Base-by-base conservation (phyloP, 768 basidiomycete genomes). In the Fistulinella prunicolor region DNA sequence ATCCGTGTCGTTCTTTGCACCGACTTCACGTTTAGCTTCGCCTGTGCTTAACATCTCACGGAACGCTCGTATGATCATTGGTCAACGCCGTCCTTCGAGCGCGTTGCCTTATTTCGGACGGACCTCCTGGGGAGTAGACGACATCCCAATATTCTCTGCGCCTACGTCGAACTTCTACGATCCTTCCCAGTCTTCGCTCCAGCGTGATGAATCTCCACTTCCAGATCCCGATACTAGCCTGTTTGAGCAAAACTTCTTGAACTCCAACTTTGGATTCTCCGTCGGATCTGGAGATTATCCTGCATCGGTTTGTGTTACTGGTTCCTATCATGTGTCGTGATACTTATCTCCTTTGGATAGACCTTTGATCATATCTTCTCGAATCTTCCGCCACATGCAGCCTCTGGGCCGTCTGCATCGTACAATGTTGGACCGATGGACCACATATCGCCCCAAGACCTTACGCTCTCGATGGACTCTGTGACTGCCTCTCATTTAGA, bases 71-170 rank as follows among this genome's bases (percentile, higher is more conserved):
- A 59, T 64, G 50, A 51, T 70, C 49, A 61, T 76, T 16, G 76
- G 75, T 3, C 70, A 73, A 32, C 73, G 79, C 20, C 73, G 80
- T 4, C 71, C 79, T 0, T 81, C 78, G 0, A 78, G 76, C 42
- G 76, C 73, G 2, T 66, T 70, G 38, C 77, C 77, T 5, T 56
- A 67, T 13, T 55, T 63, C 6, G 61, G 63, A 3, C 54, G 56
- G 4, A 57, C 56, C n/a, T 64, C 56, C 1, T 63, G 58, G 58
- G 61, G 67, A 6, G 62, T 57, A 2, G 44, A 55, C 12, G 46
- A 63, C 16, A 42, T 56, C 10, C 69, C 70, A 0, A 53, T 68
- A 37, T 57, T 65, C 8, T 10, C 47, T 3, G 6, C 7, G 1
- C 24, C 39, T 21, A 19, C 4, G 1, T n/a, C n/a, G 2, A 41